Base-by-base conservation (phyloP, 768 basidiomycete species). In the Exidia glandulosa region DNA sequence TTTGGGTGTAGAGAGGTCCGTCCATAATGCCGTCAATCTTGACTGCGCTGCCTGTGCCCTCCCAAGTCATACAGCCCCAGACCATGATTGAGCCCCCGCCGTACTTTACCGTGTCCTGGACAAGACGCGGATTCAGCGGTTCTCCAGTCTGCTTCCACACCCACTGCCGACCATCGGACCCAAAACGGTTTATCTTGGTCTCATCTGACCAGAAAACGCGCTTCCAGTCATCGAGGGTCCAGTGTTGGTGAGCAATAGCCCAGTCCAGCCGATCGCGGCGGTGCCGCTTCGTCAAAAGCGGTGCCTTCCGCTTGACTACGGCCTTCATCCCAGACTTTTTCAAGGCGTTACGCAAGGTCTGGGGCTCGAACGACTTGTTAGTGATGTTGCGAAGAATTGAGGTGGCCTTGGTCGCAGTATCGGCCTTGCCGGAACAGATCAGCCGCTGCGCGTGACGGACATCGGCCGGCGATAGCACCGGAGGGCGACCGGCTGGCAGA, bases 151-250 rank as follows among this genome's bases (percentile, higher is more conserved):
- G 29, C 48, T 50, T 27, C 59, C 59, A 60, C 2, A 19, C 23
- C 59, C 48, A 60, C 10, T n/a, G 31, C 6, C 3, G 23, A 31
- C 59, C 59, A 60, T 60, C 59, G 9, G 59, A 60, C 3, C 59
- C 59, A 54, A 23, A 32, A 4, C 47, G 32, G 34, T 50, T 60
- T 47, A 60, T 60, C 32, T 54, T 56, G 27, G 48, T 54, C 32
- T 60, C 59, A 60, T 60, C 59, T 54, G 48, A 60, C 29, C 52
- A 60, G 31, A 60, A 54, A 29, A 60, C 59, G 29, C 9, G 48
- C 12, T 55, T 33, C 59, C 59, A 60, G 30, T 60, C 59, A n/a
- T 60, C 59, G 13, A 12, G 23, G 12, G 4, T 55, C 59, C 59
- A 60, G 19, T 50, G 31, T 10, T 29, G 48, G 59, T 60, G 50